Base-by-base conservation (phyloP, 306 rosid species). In the Trifolium subterraneum region DNA sequence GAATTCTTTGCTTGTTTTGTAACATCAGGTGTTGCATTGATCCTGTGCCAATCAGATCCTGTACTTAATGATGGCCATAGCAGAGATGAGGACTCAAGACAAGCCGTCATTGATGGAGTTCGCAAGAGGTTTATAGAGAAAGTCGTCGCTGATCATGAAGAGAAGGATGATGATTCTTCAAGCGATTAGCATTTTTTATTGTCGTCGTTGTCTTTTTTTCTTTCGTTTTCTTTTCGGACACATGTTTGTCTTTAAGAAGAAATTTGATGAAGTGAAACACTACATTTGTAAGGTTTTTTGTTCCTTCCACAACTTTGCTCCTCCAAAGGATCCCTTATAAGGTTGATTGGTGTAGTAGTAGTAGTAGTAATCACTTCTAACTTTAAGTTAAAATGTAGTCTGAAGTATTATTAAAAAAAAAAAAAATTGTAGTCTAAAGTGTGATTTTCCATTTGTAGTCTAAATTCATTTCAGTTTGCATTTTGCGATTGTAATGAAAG, bases 21-120 rank as follows among this genome's bases (percentile, higher is more conserved):
- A 61, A 78, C 77, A 23, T 52, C 75, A 91, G 97, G 96, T 71
- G 96, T 90, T 81, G 97, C 98, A 65, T 81, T 94, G 80, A 87
- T 94, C 36, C 88, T 94, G 61, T 94, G 98, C 82, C 91, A 91
- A 70, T 89, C 96, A 42, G 93, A 90, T 79, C 97, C 97, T 41
- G 97, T 91, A 2, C 96, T 94, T 10, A 86, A 87, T 25, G 97
- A 91, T 72, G 97, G 98, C 16, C 95, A 83, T 48, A 79, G 82
- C 64, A 84, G 81, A 56, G 75, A 83, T 18, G 97, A 79, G 65
- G 70, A 42, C 14, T 89, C 97, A 64, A 89, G 93, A 69, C 50
- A 90, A 65, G 88, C 97, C 65, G 90, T 94, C 68, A 82, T 91
- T 0, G 97, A 88, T 39, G 95, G 90, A 66, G 97, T 90, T 63